phyloP scores from a whole-genome alignment of 2,329 filamentous ascomycete genomes.

The Lecanosticta acicola region DNA sequence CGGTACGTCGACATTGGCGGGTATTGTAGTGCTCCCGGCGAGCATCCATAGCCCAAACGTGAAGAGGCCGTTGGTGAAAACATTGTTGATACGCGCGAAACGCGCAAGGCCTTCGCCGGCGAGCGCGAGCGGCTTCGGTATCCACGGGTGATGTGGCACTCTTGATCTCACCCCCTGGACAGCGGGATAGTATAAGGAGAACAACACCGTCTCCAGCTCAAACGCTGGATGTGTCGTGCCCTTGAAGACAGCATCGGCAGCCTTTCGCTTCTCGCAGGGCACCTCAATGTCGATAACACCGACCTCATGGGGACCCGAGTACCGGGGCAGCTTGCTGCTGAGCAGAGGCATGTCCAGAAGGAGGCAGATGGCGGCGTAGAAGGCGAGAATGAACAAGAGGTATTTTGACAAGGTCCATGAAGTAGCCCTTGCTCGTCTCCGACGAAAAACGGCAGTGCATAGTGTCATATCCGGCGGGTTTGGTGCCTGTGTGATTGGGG shows the following conservation, averaged over 20 bases:
- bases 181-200: constrained; percentile 44
- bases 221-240: constrained; percentile 38
- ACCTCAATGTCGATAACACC: constrained; percentile 42
- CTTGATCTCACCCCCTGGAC: constrained; percentile 22
- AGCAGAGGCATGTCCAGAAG: constrained; percentile 40
- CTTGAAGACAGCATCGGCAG: constrained; percentile 36
- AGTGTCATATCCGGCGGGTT: constrained; percentile 11
- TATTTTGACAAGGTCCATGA: constrained; percentile 19
- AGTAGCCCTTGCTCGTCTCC: no score
- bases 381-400: constrained; percentile 11
- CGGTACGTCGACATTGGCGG: constrained; percentile 41
- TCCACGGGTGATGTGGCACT: constrained; percentile 37
- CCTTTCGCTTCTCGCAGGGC: constrained; percentile 32
- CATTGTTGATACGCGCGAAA: constrained; percentile 36
- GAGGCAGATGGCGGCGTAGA: constrained; percentile 34
- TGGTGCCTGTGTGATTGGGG: no score
- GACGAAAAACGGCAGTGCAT: constrained; percentile 11
- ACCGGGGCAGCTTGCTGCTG: constrained; percentile 37
- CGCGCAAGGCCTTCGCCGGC: constrained; percentile 42
- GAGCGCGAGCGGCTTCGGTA: constrained; percentile 40
- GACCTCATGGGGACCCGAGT: constrained; percentile 40
- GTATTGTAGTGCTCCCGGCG: constrained; percentile 39
- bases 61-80: constrained; percentile 35
- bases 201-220: constrained; percentile 40
- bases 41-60: constrained; percentile 39